A percentile compares a stretch with the other conserved stretches of the same genome.
These are phyloP conservation scores for Oryza glaberrima DNA, from an alignment of 176 grass and related monocot species.

Conservation along the genomic window DNA sequence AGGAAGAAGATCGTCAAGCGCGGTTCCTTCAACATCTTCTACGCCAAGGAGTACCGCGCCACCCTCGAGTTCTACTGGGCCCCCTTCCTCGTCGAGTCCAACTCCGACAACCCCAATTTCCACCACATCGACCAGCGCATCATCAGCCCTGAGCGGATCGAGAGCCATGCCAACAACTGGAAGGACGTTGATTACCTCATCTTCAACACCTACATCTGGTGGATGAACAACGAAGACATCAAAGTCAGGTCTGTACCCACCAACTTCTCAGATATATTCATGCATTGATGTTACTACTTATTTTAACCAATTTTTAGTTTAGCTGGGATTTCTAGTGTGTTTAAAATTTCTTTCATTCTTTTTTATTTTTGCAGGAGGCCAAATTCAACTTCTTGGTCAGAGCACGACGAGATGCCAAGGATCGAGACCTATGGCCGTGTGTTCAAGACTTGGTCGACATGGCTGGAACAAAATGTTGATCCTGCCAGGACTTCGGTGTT, in stretches of 20 bases:
- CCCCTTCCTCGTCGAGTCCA: conserved; percentile 92
- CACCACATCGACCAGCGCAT: conserved; percentile 68
- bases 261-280: no score
- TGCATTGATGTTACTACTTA: no score
- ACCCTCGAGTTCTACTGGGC: conserved; percentile 97
- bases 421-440: conserved; percentile 62
- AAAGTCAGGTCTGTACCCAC: conserved; percentile 61
- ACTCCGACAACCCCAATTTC: conserved; percentile 75
- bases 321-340: background rate
- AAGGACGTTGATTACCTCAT: conserved; percentile 79
- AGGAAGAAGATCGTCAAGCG: conserved; percentile 55
- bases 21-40: conserved; percentile 52
- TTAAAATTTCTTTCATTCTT: background rate
- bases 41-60: conserved; percentile 81
- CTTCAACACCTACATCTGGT: conserved; percentile 99
- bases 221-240: conserved; percentile 82
- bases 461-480: conserved; percentile 65
- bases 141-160: conserved; percentile 63
- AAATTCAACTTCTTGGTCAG: conserved; percentile 63
- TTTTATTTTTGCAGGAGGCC: conserved; percentile 48
- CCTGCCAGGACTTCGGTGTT: conserved; percentile 58
- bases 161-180: conserved; percentile 68
- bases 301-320: background rate
- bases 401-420: conserved; percentile 73
- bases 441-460: conserved; percentile 63